These are phyloP conservation scores for Phytopythium kandeliae DNA, from an alignment of 352 stramenopile species.

Conservation along the genomic window DNA sequence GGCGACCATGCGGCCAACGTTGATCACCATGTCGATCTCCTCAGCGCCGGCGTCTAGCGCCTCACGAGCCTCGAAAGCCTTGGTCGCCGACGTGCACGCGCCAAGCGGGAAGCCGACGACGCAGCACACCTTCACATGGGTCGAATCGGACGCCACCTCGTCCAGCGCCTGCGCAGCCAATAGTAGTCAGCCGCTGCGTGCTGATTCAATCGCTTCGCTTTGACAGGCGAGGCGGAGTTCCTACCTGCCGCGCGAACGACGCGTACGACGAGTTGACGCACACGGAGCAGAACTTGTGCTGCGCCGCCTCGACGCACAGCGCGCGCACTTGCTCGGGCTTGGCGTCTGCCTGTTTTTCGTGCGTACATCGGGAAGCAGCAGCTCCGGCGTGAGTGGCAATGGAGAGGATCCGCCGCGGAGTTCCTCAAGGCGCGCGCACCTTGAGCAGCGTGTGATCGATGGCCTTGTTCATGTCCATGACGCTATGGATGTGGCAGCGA, in stretches of 20 bases:
- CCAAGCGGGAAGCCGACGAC: conserved; percentile 80
- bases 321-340: conserved; percentile 52
- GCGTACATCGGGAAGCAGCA: not conserved
- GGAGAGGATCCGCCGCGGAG: not conserved
- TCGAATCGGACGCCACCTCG: conserved; percentile 21
- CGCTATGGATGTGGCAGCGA: too few relatives aligned
- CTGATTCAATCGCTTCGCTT: too few relatives aligned
- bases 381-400: too few relatives aligned
- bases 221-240: too few relatives aligned
- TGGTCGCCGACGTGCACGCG: conserved; percentile 44
- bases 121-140: conserved; percentile 75
- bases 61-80: conserved; percentile 66
- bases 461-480: conserved; percentile 56
- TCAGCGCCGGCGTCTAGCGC: conserved; percentile 66
- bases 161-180: conserved; percentile 37
- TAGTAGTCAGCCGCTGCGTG: too few relatives aligned
- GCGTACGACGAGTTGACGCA: conserved; percentile 81
- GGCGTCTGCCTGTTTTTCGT: conserved; percentile 42
- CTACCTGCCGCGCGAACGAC: conserved; percentile 43
- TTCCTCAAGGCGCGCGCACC: conserved; percentile 12
- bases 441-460: conserved; percentile 86
- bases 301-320: conserved; percentile 62
- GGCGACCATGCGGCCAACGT: conserved; percentile 55
- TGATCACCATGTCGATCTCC: conserved; percentile 89
- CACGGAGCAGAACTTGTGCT: conserved; percentile 71